Percentiles rank a stretch among this genome's conserved stretches.
Evolutionary conservation across 352 stramenopile genomes (phyloP).

Genomic region (Phytophthora aleatoria): DNA sequence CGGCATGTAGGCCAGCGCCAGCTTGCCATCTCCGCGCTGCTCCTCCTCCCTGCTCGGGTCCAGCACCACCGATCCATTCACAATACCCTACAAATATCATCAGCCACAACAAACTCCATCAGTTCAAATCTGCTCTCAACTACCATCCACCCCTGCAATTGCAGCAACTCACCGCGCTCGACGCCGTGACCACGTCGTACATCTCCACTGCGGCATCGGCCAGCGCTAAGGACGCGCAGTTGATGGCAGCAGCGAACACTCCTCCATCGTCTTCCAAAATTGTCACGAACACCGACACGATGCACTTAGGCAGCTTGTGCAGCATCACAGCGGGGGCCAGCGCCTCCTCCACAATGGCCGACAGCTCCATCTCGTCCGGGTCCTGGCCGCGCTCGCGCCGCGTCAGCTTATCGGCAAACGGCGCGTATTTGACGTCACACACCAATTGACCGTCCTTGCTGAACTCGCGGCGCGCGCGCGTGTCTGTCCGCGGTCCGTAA

Average conservation of each 20-base stretch:
- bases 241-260: slow-evolving; percentile 82
- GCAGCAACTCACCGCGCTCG: slow-evolving; percentile 53
- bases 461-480: slow-evolving; percentile 76
- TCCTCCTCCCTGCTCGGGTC: slow-evolving; percentile 80
- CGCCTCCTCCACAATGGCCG: slow-evolving; percentile 73
- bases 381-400: slow-evolving; percentile 79
- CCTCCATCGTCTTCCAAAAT: slow-evolving; percentile 88
- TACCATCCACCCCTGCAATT: not conserved
- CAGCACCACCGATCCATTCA: slow-evolving; percentile 62
- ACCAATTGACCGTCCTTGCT: slow-evolving; percentile 86
- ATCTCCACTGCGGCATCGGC: slow-evolving; percentile 92
- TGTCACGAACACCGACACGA: slow-evolving; percentile 89
- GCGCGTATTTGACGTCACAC: slow-evolving; percentile 90
- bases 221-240: slow-evolving; percentile 87
- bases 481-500: slow-evolving; percentile 86
- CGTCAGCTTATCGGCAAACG: slow-evolving; percentile 69
- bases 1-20: slow-evolving; percentile 89
- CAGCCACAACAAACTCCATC: not conserved
- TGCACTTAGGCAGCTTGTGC: slow-evolving; percentile 88
- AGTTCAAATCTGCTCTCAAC: too few species aligned
- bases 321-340: slow-evolving; percentile 85
- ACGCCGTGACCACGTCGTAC: slow-evolving; percentile 88
- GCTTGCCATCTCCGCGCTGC: slow-evolving; percentile 53
- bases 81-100: slow-evolving; percentile 44
- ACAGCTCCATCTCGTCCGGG: slow-evolving; percentile 83